These are phyloP conservation scores for Debaryomycetaceae sp. DNA, from an alignment of 1,139 yeast species.

Conservation along the genomic window DNA sequence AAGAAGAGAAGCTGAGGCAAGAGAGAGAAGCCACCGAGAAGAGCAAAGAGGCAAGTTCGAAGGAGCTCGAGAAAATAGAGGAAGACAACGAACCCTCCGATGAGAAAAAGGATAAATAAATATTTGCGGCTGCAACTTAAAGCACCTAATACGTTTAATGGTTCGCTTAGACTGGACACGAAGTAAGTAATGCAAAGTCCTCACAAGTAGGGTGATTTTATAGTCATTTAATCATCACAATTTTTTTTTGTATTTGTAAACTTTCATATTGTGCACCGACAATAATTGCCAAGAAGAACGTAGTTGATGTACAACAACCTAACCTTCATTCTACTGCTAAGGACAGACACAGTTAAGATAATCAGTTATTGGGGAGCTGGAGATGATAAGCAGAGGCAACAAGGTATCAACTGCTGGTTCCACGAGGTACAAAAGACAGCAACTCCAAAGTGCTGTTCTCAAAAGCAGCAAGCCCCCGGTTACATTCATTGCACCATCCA, in stretches of 20 bases:
- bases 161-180: not conserved
- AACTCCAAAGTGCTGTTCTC: not conserved
- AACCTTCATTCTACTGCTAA: not conserved
- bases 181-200: not conserved
- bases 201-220: not conserved
- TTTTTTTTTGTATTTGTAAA: not conserved
- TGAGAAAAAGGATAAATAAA: conserved; percentile 15
- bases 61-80: conserved; percentile 31
- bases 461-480: conserved; percentile 1
- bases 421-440: conserved; percentile 1
- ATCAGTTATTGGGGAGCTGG: not conserved
- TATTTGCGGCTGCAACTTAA: conserved; percentile 14
- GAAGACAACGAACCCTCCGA: conserved; percentile 24
- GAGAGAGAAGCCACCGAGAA: conserved; percentile 53
- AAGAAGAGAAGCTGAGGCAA: conserved; percentile 78
- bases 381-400: not conserved
- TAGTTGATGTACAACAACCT: too few species aligned
- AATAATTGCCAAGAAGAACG: too few species aligned
- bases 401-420: not conserved
- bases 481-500: conserved; percentile 17
- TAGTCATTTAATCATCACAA: not conserved
- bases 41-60: conserved; percentile 14
- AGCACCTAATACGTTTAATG: conserved; percentile 9
- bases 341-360: not conserved
- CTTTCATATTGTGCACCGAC: not conserved